Base-by-base conservation (phyloP, 1,284 basidiomycete genomes). In the Bjerkandera adusta region DNA sequence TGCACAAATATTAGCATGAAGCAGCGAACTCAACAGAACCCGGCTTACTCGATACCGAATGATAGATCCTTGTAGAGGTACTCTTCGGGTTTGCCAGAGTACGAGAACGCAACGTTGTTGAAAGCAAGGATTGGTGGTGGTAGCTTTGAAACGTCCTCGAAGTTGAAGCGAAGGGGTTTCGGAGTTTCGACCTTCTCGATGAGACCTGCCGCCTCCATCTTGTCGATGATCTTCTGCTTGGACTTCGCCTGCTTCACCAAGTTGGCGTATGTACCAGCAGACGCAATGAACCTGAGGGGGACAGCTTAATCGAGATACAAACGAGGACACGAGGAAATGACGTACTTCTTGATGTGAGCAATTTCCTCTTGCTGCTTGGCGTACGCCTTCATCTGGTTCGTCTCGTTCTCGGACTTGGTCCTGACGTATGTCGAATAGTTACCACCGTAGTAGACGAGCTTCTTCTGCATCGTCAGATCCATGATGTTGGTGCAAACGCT, bases 161-260 rank as follows among this genome's bases (percentile, higher is more conserved):
- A 98, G 79, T 97, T 87, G 83, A 98, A 99, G 45, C 83, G 79
- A 45, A 98, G 73, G 33, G 81, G 80, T 60, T 80, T 84, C 41
- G 81, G 77, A 5, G 67, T 63, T 63, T 92, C 88, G 48, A 97
- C 75, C 68, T 92, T 92, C 71, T 98, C 92, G 61, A 98, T 79
- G 35, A 98, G 77, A 59, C 96, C 96, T 11, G 95, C 96, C n/a
- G 96, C 96, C 77, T 98, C 96, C 96, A 99, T 98, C 83, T 99
- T 99, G 79, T 99, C 96, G 69, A 99, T 97, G 56, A 97, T 97
- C 76, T 99, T 98, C 70, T 98, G 96, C 74, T 99, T 99, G 40
- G 94, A 97, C 76, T 99, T 98, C 61, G 96, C 96, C 72, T 99
- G 96, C 67, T 88, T 92, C 63, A 98, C 96, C 59, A 98, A 81